Conservation (phyloP, 2,329 filamentous ascomycete genomes). For the Monosporascus sp. region DNA sequence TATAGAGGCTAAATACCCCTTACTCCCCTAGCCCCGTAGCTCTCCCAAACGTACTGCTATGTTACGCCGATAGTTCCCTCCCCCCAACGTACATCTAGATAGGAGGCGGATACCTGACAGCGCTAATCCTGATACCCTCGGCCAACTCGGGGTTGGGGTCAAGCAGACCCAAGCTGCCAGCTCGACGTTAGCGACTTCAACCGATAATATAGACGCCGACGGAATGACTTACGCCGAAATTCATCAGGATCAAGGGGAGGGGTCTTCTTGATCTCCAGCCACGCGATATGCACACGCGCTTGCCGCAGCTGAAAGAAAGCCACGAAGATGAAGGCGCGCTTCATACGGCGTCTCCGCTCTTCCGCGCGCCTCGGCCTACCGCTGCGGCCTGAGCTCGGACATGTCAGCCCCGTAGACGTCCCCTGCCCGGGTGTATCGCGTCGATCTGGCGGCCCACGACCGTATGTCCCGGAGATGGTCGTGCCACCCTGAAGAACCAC, state of each 20-base stretch:
- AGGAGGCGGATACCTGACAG: not conserved
- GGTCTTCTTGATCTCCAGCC: slow-evolving; percentile 10
- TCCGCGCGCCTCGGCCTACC: slow-evolving; percentile 11
- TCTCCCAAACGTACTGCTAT: too few relatives aligned
- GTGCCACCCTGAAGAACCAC: slow-evolving; percentile 1
- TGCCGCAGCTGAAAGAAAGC: slow-evolving; percentile 9
- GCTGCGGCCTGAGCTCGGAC: slow-evolving; percentile 9
- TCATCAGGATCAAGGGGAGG: slow-evolving; percentile 3
- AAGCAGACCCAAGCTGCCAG: too few relatives aligned
- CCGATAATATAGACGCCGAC: too few relatives aligned
- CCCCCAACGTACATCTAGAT: not conserved
- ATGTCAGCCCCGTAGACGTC: slow-evolving; percentile 11
- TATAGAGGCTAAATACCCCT: too few relatives aligned
- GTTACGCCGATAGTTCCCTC: too few relatives aligned
- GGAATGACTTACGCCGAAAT: slow-evolving; percentile 6
- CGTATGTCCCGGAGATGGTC: slow-evolving; percentile 8
- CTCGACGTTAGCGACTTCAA: too few relatives aligned
- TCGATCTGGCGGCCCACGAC: not conserved
- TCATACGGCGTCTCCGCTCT: slow-evolving; percentile 7
- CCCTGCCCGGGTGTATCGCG: slow-evolving; percentile 9
- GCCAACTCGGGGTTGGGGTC: too few relatives aligned
- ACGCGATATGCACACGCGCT: slow-evolving; percentile 8
- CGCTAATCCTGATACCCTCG: slow-evolving; percentile 1
- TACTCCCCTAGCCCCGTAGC: too few relatives aligned
- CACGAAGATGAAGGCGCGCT: slow-evolving; percentile 3